These are phyloP conservation scores for Grosmannia huntii DNA, from an alignment of 2,329 filamentous ascomycete species.

Conservation along the genomic window DNA sequence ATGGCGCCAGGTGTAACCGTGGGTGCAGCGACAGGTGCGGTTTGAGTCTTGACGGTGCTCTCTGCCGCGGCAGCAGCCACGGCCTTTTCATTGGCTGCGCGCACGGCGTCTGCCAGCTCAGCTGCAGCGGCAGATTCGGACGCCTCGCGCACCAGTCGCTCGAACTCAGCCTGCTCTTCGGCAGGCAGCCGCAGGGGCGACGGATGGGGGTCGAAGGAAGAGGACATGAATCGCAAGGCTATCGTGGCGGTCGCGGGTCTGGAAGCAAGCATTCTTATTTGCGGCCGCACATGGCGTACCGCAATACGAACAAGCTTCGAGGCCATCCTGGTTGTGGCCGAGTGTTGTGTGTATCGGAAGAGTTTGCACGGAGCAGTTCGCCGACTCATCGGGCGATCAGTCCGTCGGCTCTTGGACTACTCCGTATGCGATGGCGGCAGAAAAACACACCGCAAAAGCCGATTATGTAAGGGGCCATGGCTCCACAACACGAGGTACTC, in stretches of 20 bases:
- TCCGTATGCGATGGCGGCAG: no score
- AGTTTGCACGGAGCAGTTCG: background rate
- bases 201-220: constrained; percentile 43
- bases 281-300: background rate
- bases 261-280: background rate
- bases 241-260: background rate
- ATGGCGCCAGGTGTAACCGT: constrained; percentile 3
- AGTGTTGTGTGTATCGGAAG: background rate
- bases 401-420: no score
- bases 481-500: no score
- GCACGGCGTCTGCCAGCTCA: constrained; percentile 8
- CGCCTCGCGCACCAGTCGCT: constrained; percentile 62
- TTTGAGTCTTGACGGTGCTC: constrained; percentile 40
- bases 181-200: constrained; percentile 77
- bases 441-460: background rate
- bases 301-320: background rate
- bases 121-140: constrained; percentile 22
- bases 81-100: background rate
- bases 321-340: background rate
- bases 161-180: constrained; percentile 81
- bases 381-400: no score
- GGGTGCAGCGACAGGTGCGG: background rate
- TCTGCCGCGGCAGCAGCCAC: constrained; percentile 19
- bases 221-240: constrained; percentile 9
- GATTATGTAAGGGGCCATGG: background rate